Evolutionary conservation across 331 rosid species (phyloP).

Genomic region (Malus hybrid): DNA sequence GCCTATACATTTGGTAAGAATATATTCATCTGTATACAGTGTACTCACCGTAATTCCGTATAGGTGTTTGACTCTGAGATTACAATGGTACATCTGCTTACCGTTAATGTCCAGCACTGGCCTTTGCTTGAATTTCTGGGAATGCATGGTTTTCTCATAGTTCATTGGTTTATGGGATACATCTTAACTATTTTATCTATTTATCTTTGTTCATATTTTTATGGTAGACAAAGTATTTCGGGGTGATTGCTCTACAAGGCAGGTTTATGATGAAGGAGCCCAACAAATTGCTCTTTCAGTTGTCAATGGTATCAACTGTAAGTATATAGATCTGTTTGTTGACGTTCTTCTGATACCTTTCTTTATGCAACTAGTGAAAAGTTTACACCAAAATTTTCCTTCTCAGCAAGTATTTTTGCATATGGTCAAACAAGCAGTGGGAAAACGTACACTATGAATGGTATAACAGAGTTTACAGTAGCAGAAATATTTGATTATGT

Average conservation of each 20-base stretch:
- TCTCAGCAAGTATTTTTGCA: constrained; percentile 90
- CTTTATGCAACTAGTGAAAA: constrained; percentile 4
- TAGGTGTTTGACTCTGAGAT: neutral
- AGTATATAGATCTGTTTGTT: constrained; percentile 22
- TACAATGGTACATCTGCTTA: neutral
- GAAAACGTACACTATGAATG: constrained; percentile 96
- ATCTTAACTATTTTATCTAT: neutral
- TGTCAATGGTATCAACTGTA: constrained; percentile 86
- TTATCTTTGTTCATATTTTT: constrained; percentile 17
- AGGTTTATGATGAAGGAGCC: constrained; percentile 91
- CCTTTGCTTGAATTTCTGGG: neutral
- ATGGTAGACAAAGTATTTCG: constrained; percentile 79
- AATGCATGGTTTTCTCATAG: neutral
- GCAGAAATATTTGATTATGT: constrained; percentile 84
- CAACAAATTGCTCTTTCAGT: constrained; percentile 88
- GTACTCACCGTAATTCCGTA: constrained; percentile 2
- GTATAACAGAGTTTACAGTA: constrained; percentile 77
- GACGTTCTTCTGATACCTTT: constrained; percentile 20
- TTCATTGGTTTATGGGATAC: neutral
- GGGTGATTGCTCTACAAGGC: constrained; percentile 74
- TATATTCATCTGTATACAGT: constrained; percentile 5
- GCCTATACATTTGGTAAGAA: constrained; percentile 91
- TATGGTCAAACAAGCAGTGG: constrained; percentile 99
- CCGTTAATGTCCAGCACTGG: neutral
- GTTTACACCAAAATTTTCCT: constrained; percentile 14